A percentile compares a stretch with the other conserved stretches of the same genome.
phyloP scores from a whole-genome alignment of 768 basidiomycete species.

The Mrakia gelida region DNA sequence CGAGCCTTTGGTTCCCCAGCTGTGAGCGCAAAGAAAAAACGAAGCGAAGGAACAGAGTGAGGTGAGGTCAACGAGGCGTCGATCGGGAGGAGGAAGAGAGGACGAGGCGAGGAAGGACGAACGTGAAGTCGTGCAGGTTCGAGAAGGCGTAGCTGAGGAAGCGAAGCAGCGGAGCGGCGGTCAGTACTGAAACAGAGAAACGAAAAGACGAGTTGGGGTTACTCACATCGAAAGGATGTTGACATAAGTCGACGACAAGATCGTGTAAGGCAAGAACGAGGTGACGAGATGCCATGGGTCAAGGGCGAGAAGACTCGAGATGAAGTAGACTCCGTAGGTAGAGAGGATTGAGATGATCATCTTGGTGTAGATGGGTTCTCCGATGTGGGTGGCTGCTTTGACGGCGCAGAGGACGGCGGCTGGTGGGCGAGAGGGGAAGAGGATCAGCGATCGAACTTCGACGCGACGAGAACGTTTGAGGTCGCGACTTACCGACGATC shows the following conservation, averaged over 20 bases:
- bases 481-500: conserved; percentile 1
- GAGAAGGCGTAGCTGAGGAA: conserved; percentile 68
- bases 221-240: conserved; percentile 35
- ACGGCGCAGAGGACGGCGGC: conserved; percentile 71
- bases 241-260: conserved; percentile 52
- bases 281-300: conserved; percentile 98
- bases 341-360: conserved; percentile 83
- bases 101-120: neutral
- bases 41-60: neutral
- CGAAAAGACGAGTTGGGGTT: neutral
- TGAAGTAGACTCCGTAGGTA: conserved; percentile 72
- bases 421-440: neutral
- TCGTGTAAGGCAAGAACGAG: conserved; percentile 79
- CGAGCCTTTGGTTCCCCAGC: conserved; percentile 93
- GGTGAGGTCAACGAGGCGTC: neutral
- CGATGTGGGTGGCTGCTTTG: conserved; percentile 61
- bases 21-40: neutral
- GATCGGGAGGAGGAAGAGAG: neutral
- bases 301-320: conserved; percentile 73
- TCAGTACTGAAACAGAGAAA: neutral
- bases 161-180: too few species aligned
- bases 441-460: neutral
- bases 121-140: conserved; percentile 70
- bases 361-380: conserved; percentile 57
- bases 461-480: neutral